These are phyloP conservation scores for Exophiala phaeomuriformis DNA, from an alignment of 2,329 filamentous ascomycete genomes.

Conservation along the genomic window DNA sequence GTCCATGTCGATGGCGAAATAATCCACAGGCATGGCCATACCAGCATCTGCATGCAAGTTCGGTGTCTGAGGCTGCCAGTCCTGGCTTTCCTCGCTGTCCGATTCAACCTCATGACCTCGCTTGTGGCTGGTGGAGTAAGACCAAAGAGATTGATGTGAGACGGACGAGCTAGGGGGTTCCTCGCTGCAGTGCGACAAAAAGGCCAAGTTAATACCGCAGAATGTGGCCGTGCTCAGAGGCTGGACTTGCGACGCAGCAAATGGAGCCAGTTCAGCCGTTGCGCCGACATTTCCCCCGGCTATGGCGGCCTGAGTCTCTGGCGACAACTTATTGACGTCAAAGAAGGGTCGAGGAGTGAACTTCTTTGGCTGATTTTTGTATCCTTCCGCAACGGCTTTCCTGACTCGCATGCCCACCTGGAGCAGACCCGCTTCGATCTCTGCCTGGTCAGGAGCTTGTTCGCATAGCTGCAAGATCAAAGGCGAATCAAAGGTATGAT, in stretches of 20 bases:
- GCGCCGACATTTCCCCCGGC: slow-evolving; percentile 6
- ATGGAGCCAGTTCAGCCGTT: slow-evolving; percentile 12
- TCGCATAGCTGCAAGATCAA: slow-evolving; percentile 34
- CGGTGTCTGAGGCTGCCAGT: slow-evolving; percentile 24
- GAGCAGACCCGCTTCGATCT: slow-evolving; percentile 71
- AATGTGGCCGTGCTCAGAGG: slow-evolving; percentile 35
- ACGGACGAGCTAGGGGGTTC: slow-evolving; percentile 35
- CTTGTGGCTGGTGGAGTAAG: slow-evolving; percentile 34
- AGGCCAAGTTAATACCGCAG: slow-evolving; percentile 25
- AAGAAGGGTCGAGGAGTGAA: slow-evolving; percentile 27
- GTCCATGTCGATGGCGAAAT: slow-evolving; percentile 25
- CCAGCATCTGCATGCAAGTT: slow-evolving; percentile 21
- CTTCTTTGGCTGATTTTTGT: slow-evolving; percentile 51
- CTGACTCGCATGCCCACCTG: slow-evolving; percentile 90
- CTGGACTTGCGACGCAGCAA: slow-evolving; percentile 48
- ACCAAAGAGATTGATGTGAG: slow-evolving; percentile 35
- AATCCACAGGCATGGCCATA: slow-evolving; percentile 23
- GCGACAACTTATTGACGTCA: slow-evolving; percentile 22
- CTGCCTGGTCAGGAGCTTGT: slow-evolving; percentile 35
- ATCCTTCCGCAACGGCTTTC: slow-evolving; percentile 88
- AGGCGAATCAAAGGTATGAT: slow-evolving; percentile 26
- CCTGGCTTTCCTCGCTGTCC: slow-evolving; percentile 34
- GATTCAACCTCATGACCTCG: slow-evolving; percentile 37
- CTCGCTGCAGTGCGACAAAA: slow-evolving; percentile 32
- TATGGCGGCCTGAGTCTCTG: slow-evolving; percentile 25